Base-by-base conservation (phyloP, 257 asterid species). In the Paraleonurus japonicus region DNA sequence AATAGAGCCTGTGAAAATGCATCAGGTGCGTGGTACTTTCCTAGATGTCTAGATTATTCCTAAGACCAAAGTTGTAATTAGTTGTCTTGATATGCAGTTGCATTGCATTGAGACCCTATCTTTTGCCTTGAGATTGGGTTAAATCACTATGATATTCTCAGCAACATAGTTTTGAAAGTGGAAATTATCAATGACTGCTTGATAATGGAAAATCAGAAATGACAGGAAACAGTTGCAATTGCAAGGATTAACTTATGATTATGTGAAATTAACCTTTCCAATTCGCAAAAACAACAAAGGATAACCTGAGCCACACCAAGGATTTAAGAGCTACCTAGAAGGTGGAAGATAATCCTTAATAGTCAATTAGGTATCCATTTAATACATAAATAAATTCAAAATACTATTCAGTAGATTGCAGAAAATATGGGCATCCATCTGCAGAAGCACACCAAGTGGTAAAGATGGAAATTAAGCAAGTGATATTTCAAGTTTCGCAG, bases 191-290 rank as follows among this genome's bases (percentile, higher is more conserved):
- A 27, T 23, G 35, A 10, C 61, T 19, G 20, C 41, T 35, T n/a
- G n/a, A n/a, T n/a, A n/a, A n/a, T 16, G 23, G 65, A 63, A 28
- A 61, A 71, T 9, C 62, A 45, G 15, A 70, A 26, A 60, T 37
- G 60, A 27, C 5, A 12, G 47, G 5, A 10, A 23, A 58, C 65
- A 59, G 39, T 59, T 28, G 19, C 26, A 26, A 4, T 45, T n/a
- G 58, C 51, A 71, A 15, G 8, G 23, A 62, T n/a, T 61, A 41
- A 65, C 41, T 19, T 16, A 47, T 9, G 70, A 28, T 61, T 45
- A 33, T 60, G 41, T 22, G 13, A 60, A 61, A 61, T 19, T 19
- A 71, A 32, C 23, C 37, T 45, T 45, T 30, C 41, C 63, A 71
- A 61, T 61, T 72, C 7, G 27, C 64, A 54, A 13, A 37, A 28